A percentile compares a stretch with the other conserved stretches of the same genome.
Conservation (phyloP, 495 filamentous ascomycete species). For the Darksidea phi region DNA sequence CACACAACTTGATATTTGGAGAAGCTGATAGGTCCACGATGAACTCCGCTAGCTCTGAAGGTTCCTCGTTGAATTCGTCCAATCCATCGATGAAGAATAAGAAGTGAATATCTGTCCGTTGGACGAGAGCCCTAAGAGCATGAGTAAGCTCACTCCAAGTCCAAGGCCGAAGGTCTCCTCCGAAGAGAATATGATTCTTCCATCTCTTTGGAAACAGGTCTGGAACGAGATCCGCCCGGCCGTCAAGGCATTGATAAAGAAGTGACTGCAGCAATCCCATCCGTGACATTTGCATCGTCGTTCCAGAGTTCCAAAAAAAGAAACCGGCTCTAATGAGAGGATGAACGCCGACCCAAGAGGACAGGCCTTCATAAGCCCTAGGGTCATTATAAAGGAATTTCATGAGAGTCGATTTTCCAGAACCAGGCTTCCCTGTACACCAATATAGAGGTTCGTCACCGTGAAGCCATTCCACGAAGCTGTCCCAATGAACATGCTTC, state of each 20-base stretch:
- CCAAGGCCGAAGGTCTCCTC: no score
- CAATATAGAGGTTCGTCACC: conserved; percentile 2
- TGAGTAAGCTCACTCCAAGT: no score
- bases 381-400: conserved; percentile 1
- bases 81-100: conserved; percentile 17
- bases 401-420: conserved; percentile 29
- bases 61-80: conserved; percentile 8
- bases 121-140: no score
- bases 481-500: no score
- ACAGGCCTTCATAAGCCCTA: neutral
- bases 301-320: conserved; percentile 51
- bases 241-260: conserved; percentile 37
- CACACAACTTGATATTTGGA: conserved; percentile 5
- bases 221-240: neutral
- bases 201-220: neutral
- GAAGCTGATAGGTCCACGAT: neutral
- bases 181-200: neutral
- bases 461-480: neutral
- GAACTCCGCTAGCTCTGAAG: neutral
- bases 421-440: conserved; percentile 12
- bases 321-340: conserved; percentile 39
- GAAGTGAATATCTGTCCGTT: no score
- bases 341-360: neutral
- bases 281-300: conserved; percentile 44
- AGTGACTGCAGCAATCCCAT: conserved; percentile 47